These are phyloP conservation scores for Salix caprea DNA, from an alignment of 345 rosid genomes.

Conservation along the genomic window DNA sequence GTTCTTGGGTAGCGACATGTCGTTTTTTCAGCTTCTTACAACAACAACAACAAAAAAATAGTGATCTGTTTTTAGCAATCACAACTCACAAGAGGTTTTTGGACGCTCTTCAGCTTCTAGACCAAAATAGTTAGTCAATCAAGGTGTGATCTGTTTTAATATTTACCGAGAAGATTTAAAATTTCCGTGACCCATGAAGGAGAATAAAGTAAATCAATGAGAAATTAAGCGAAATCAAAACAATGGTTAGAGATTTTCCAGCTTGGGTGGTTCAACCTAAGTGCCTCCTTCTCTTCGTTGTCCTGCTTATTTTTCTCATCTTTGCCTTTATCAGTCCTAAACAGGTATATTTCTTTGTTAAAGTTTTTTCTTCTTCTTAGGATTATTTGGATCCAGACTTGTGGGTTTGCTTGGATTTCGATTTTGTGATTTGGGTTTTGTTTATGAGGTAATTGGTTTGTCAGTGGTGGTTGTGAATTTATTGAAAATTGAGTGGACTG, in stretches of 20 bases:
- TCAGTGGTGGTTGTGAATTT: neutral
- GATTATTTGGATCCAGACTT: slow-evolving; percentile 10
- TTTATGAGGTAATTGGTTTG: neutral
- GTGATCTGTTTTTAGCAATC: neutral
- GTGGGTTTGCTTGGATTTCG: neutral
- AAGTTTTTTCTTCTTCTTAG: neutral
- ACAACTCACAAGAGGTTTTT: neutral
- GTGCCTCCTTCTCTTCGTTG: slow-evolving; percentile 46
- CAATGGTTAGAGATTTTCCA: slow-evolving; percentile 64
- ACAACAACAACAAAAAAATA: neutral
- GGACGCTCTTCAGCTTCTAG: neutral
- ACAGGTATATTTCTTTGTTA: slow-evolving; percentile 35
- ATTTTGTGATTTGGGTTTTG: slow-evolving; percentile 3
- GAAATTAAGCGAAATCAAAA: neutral
- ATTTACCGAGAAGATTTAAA: neutral
- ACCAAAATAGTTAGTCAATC: neutral
- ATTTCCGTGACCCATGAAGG: neutral
- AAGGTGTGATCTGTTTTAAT: neutral
- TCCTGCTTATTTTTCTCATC: slow-evolving; percentile 47
- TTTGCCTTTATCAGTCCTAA: slow-evolving; percentile 38
- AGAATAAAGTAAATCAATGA: neutral
- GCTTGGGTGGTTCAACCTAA: slow-evolving; percentile 54
- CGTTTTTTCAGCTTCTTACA: neutral
- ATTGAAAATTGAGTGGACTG: neutral
- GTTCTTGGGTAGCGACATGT: neutral